Conservation (phyloP, 2,329 filamentous ascomycete genomes). For the Alternaria rosae region DNA sequence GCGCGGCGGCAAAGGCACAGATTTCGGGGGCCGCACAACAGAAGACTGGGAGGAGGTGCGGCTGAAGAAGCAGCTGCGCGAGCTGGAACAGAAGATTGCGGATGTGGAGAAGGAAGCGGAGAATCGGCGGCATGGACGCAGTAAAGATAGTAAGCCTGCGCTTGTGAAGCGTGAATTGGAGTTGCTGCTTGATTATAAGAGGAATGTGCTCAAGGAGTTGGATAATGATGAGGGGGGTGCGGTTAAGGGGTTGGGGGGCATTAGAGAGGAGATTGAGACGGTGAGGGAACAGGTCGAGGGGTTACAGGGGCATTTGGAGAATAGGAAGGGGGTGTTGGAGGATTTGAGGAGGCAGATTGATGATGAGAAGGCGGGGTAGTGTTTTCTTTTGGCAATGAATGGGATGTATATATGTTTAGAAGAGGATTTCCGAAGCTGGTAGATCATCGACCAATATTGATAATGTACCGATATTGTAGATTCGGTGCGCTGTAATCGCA, state of each 20-base stretch:
- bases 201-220: constrained; percentile 76
- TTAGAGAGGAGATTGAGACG: constrained; percentile 84
- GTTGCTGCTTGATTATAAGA: constrained; percentile 94
- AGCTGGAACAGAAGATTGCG: constrained; percentile 86
- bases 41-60: constrained; percentile 97
- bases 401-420: background rate
- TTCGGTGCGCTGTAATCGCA: too few relatives aligned
- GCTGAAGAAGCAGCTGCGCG: constrained; percentile 87
- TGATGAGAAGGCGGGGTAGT: constrained; percentile 76
- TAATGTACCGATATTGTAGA: too few relatives aligned
- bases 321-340: constrained; percentile 76
- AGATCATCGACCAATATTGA: too few relatives aligned
- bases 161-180: constrained; percentile 94
- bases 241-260: constrained; percentile 72
- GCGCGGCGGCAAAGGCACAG: constrained; percentile 77
- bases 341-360: constrained; percentile 85
- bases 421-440: background rate
- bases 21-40: constrained; percentile 86
- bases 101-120: constrained; percentile 78
- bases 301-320: constrained; percentile 80
- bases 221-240: constrained; percentile 74
- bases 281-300: constrained; percentile 96
- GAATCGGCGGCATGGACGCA: constrained; percentile 62
- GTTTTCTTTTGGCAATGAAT: too few relatives aligned
- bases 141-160: constrained; percentile 79